Percentiles rank a stretch among this genome's conserved stretches.
These are phyloP conservation scores for Tulasnella sp. DNA, from an alignment of 768 basidiomycete genomes.

Conservation along the genomic window DNA sequence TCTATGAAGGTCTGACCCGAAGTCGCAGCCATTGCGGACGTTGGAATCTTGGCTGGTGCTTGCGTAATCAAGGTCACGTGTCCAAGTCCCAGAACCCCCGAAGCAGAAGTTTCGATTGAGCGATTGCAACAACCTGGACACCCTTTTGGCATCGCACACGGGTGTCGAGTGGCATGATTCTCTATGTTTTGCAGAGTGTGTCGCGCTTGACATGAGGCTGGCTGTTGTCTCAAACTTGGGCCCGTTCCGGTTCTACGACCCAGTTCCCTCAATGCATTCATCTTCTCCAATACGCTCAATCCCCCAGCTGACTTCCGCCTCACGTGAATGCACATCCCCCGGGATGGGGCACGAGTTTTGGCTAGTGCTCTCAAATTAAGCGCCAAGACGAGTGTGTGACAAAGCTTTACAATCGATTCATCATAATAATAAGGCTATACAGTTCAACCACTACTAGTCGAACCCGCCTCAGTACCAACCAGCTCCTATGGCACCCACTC, in stretches of 20 bases:
- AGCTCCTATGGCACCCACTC: not conserved
- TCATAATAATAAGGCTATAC: not conserved
- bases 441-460: not conserved
- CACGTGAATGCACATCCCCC: no score
- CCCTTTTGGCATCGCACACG: not conserved
- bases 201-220: no score
- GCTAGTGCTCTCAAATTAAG: not conserved
- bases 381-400: not conserved
- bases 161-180: no score
- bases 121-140: not conserved
- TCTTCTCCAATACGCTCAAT: no score
- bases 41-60: slow-evolving; percentile 6
- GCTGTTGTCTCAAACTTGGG: no score
- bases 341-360: no score
- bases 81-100: not conserved
- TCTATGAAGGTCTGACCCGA: not conserved
- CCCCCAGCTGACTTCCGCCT: no score
- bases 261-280: no score
- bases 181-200: not conserved
- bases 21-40: not conserved
- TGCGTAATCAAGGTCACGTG: not conserved
- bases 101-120: not conserved
- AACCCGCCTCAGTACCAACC: not conserved
- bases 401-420: not conserved
- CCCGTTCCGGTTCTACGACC: no score